Evolutionary conservation across 768 basidiomycete genomes (phyloP), one percentile per base, ranked within the genome.

Genomic region (Boletus pseudopeckii): DNA sequence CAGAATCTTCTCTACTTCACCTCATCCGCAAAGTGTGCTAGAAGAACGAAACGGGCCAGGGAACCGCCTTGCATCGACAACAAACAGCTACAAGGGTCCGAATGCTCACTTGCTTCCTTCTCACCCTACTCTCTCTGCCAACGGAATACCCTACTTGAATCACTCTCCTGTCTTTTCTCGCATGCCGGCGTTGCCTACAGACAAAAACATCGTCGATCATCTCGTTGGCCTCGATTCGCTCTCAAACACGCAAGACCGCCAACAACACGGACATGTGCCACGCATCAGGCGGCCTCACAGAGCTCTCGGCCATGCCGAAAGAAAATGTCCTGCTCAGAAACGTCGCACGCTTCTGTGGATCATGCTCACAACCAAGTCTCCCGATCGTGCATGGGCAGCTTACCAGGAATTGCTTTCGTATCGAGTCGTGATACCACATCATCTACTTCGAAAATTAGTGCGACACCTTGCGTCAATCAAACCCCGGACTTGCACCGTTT

Each of bases 401-500:
- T 81, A 80, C 63, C 58, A 67, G 42, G 55, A 68, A 18, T 55
- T 79, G 14, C 56, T 72, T 62, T 55, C 59, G 61, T 10, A 51
- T 40, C 54, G 48, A 20, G 56, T 39, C 7, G 50, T 38, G 32
- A 72, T 73, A 55, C 75, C 70, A 33, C 64, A 55, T 54, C 55
- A 64, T 49, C 76, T 81, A 53, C 80, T 91, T 36, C 85, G 88
- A 60, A 78, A 79, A 28, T 71, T 92, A 45, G 74, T 74, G 17
- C 81, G 83, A 30, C 77, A 85, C 38, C 73, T 92, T n/a, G 74
- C 82, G 0, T 65, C 72, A 36, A 66, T 76, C 52, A 71, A 70
- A 33, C 83, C 84, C 30, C 82, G 80, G 58, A 84, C 84, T 7
- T 82, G 85, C 38, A 65, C 71, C 3, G 71, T 79, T 47, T 89